phyloP scores from a whole-genome alignment of 1,139 yeast species.

The Protomyces lactucae-debilis region DNA sequence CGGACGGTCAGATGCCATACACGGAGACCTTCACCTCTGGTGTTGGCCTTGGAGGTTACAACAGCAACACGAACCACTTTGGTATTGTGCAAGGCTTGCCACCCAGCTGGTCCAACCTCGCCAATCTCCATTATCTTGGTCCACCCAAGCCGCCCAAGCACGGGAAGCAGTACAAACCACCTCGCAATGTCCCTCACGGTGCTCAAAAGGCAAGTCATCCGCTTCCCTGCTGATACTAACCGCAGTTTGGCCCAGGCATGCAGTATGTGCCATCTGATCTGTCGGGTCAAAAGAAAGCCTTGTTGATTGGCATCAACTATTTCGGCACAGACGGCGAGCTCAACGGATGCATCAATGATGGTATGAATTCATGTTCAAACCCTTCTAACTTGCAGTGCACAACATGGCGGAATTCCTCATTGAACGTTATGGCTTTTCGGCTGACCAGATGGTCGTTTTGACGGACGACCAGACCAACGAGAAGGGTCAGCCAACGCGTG shows the following conservation, averaged over 20 bases:
- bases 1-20: not conserved
- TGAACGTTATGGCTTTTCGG: constrained; percentile 57
- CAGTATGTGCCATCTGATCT: constrained; percentile 43
- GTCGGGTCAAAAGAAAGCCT: constrained; percentile 56
- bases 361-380: not conserved
- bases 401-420: constrained; percentile 34
- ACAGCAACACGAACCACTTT: not conserved
- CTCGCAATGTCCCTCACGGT: not conserved
- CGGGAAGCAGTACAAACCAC: not conserved
- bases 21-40: not conserved
- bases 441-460: constrained; percentile 72
- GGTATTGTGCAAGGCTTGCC: not conserved
- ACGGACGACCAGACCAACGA: constrained; percentile 71
- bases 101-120: not conserved
- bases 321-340: constrained; percentile 63
- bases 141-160: not conserved
- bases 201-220: not conserved
- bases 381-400: not conserved
- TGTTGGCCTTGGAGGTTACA: not conserved
- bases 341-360: constrained; percentile 77
- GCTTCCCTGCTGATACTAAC: not conserved
- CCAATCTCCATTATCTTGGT: not conserved
- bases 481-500: constrained; percentile 67
- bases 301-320: constrained; percentile 82
- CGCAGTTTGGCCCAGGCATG: not conserved